These are phyloP conservation scores for Colletotrichum sp. DNA, from an alignment of 2,329 filamentous ascomycete species.

Conservation along the genomic window DNA sequence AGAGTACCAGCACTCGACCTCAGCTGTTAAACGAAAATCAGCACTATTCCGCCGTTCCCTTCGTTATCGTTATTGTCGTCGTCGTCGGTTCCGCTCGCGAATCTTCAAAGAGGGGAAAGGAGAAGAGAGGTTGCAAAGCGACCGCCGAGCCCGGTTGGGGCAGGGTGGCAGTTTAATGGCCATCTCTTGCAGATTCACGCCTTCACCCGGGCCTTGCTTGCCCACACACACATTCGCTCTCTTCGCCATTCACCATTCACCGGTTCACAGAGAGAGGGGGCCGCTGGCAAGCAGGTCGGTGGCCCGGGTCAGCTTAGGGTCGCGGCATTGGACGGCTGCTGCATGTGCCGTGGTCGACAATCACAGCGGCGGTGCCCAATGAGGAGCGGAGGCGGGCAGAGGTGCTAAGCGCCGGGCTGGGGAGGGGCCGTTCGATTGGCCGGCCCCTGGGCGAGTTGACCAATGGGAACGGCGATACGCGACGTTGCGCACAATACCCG, in stretches of 20 bases:
- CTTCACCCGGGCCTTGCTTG: neutral
- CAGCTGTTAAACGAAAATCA: neutral
- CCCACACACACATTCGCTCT: neutral
- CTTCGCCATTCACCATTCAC: neutral
- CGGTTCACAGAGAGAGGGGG: neutral
- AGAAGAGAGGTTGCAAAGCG: neutral
- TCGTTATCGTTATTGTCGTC: neutral
- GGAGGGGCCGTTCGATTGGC: constrained; percentile 18
- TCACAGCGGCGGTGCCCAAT: constrained; percentile 21
- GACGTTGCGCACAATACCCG: constrained; percentile 20
- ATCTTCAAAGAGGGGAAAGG: neutral
- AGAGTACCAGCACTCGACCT: constrained; percentile 16
- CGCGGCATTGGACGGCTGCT: constrained; percentile 13
- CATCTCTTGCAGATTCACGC: neutral
- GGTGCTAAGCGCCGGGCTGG: constrained; percentile 19
- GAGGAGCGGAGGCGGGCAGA: constrained; percentile 4
- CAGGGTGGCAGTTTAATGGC: constrained; percentile 22
- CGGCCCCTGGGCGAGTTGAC: neutral
- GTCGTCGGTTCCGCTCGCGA: neutral
- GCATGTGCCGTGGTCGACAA: constrained; percentile 21
- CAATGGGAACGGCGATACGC: constrained; percentile 11
- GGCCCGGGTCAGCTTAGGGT: constrained; percentile 11
- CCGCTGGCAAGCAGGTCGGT: neutral
- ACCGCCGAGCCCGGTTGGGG: neutral
- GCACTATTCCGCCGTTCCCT: neutral